Evolutionary conservation across 352 stramenopile genomes (phyloP).

Genomic region (Albugo laibachii): DNA sequence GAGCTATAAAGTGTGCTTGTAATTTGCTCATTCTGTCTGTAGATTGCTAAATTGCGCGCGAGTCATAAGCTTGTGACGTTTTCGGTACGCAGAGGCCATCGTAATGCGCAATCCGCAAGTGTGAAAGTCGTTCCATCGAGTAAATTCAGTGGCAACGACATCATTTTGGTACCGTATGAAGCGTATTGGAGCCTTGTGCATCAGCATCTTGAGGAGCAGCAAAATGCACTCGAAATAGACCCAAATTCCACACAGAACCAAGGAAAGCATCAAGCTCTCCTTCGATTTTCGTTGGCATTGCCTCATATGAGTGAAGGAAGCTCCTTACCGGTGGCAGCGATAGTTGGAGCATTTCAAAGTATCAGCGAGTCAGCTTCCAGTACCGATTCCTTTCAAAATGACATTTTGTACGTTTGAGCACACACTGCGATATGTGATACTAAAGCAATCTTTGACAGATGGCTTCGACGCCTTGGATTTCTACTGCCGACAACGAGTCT

Average conservation of each 20-base stretch:
- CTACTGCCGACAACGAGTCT: constrained; percentile 20
- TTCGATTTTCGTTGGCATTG: constrained; percentile 7
- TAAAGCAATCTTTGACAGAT: constrained; percentile 6
- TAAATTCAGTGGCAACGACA: constrained; percentile 19
- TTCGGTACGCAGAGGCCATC: not conserved
- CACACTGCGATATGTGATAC: not conserved
- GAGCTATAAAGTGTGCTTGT: not conserved
- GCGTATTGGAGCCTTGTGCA: constrained; percentile 11
- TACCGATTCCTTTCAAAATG: constrained; percentile 4
- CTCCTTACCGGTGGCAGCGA: constrained; percentile 1
- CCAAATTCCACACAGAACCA: too few relatives aligned
- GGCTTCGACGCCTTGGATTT: constrained; percentile 30
- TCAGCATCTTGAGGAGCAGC: too few relatives aligned
- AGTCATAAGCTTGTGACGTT: constrained; percentile 25
- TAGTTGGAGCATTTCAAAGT: not conserved
- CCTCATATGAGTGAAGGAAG: not conserved
- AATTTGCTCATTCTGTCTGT: not conserved
- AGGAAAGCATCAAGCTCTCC: constrained; percentile 15
- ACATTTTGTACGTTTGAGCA: constrained; percentile 13
- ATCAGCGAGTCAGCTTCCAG: not conserved
- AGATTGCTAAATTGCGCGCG: constrained; percentile 10
- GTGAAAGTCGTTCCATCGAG: not conserved
- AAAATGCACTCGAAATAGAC: too few relatives aligned
- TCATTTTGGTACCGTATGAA: constrained; percentile 15
- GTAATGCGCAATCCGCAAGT: too few relatives aligned